Conservation (phyloP, 306 rosid species). For the Sphenostylis stenocarpa region DNA sequence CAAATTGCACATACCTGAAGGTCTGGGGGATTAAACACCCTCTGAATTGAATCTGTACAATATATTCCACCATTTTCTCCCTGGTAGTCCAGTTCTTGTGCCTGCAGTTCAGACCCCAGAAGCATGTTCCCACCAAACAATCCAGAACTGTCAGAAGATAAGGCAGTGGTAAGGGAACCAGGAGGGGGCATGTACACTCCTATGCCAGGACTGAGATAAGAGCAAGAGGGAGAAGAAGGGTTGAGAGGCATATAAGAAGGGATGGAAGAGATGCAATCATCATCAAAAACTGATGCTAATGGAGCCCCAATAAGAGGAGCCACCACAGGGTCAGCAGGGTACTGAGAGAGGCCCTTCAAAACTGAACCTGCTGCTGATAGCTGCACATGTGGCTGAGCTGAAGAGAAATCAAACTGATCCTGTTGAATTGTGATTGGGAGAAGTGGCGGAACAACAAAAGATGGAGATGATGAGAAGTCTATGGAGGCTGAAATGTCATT, state of each 20-base stretch:
- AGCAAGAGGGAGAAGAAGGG: conserved; percentile 68
- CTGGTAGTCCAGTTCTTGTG: conserved; percentile 78
- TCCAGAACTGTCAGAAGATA: conserved; percentile 65
- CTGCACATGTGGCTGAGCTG: conserved; percentile 47
- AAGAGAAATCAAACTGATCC: conserved; percentile 61
- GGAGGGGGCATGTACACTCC: conserved; percentile 63
- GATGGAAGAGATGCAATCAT: conserved; percentile 79
- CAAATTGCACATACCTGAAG: conserved; percentile 68
- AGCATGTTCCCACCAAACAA: conserved; percentile 59
- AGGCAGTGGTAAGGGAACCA: conserved; percentile 50
- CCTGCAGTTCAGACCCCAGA: conserved; percentile 67
- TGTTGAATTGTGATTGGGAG: conserved; percentile 47
- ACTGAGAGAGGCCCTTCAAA: conserved; percentile 64
- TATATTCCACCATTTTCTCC: conserved; percentile 75
- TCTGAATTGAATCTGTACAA: conserved; percentile 63
- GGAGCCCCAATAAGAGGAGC: conserved; percentile 52
- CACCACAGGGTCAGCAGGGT: conserved; percentile 41
- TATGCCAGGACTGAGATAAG: conserved; percentile 62
- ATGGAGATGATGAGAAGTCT: conserved; percentile 71
- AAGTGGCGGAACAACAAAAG: conserved; percentile 54
- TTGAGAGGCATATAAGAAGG: conserved; percentile 69
- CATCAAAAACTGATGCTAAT: conserved; percentile 62
- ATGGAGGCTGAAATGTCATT: conserved; percentile 91
- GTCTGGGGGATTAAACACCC: conserved; percentile 67
- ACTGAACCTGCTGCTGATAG: conserved; percentile 43